Evolutionary conservation across 2,329 filamentous ascomycete genomes (phyloP), one percentile per base, ranked within the genome.

Genomic region (Exophiala mesophila): DNA sequence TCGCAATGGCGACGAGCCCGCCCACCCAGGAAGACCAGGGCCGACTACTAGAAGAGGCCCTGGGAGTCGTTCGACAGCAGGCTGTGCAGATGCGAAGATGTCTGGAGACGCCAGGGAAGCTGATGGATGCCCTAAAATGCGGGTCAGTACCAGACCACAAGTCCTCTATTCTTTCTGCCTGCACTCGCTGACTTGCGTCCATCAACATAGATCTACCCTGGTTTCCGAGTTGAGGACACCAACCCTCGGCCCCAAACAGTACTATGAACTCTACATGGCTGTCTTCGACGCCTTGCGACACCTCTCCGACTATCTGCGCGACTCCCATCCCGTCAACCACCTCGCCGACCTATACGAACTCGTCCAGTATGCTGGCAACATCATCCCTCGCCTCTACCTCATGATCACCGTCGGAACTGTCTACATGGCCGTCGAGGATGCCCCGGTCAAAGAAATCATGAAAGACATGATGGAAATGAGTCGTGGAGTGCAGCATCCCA

Each of bases 401-500:
- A 98, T 98, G 94, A 92, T 98, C 60, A 98, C 94, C 0, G 94
- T 98, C 28, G 92, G 92, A 45, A 98, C 92, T 2, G 94, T 95
- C 36, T 98, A 98, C 72, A 98, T 98, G 92, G 83, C 87, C 18
- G 94, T 98, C 60, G 85, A 92, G 59, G 92, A 97, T 74, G 92
- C 94, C 45, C 92, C 92, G 1, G 92, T 98, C 55, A 98, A 98
- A 70, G 92, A 98, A 72, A 88, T 98, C 50, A 98, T 98, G 92
- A 98, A 98, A 69, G 92, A 98, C 66, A 98, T 98, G 92, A 98
- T 98, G 92, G 92, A 98, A 67, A 98, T 98, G 92, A 97, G 88
- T 67, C 80, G 92, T 51, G 92, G 92, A 43, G 89, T 98, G 16
- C 92, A 98, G 61, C 92, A 98, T 66, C 92, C 92, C 12, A 89